Evolutionary conservation across 495 filamentous ascomycete species (phyloP), one percentile per base, ranked within the genome.

Genomic region (Aspergillus funiculosus): DNA sequence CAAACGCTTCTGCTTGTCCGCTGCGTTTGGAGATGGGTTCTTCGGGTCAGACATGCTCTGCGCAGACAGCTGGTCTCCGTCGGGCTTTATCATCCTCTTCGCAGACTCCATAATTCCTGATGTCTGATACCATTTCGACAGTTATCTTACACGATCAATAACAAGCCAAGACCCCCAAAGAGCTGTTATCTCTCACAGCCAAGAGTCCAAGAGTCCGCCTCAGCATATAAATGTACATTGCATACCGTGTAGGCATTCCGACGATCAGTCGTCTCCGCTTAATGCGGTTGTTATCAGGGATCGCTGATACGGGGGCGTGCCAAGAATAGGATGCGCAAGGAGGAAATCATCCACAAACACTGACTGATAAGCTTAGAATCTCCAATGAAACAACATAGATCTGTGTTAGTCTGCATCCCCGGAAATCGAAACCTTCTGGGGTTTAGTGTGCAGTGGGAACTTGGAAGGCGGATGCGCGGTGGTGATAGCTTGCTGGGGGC

Each of bases 381-480:
- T 26, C 45, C 37, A 48, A 48, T 48, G 20, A 36, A 24, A 48
- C 13, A 13, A 17, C 6, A 34, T 20, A 11, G 20, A 19, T 40
- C 29, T n/a, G 15, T 7, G 14, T 8, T 27, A 40, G 30, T 19
- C 19, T 34, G 21, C 25, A 36, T 20, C 46, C 46, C 46, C 46
- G 46, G 46, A 48, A 41, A 48, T 34, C 27, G 39, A 36, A 48
- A 35, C 46, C 37, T 27, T 26, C 37, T 48, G 37, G 20, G 46
- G 46, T 35, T 41, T 48, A 48, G 46, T 40, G 45, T 14, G 9
- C 41, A 48, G 46, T 40, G 45, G 13, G 9, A 32, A 10, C 20
- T 29, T 13, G 30, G 40, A 24, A 40, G 20, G 37, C 45, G 40
- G 28, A 27, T 41, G n/a, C n/a, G 10, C 19, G 20, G 29, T 18